Conservation (phyloP, 2,329 filamentous ascomycete genomes). For the Cadophora sp. region DNA sequence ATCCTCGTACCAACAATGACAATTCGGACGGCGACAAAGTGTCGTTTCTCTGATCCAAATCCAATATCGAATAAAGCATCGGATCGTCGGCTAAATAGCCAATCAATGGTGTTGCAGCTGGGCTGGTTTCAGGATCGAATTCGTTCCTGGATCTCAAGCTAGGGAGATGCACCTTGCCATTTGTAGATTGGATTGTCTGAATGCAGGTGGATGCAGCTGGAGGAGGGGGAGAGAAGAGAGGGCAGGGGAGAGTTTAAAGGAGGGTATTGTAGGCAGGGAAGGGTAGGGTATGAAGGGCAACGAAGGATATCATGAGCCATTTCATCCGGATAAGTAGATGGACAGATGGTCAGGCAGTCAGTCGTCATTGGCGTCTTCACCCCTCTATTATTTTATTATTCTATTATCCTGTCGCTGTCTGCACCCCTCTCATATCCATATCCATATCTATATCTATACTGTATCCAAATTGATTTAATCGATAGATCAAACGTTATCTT, state of each 20-base stretch:
- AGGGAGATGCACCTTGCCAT: constrained; percentile 2
- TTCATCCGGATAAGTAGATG: not conserved
- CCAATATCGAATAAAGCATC: too few relatives aligned
- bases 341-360: too few relatives aligned
- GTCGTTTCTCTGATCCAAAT: too few relatives aligned
- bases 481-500: not conserved
- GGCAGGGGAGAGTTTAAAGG: not conserved
- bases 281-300: not conserved
- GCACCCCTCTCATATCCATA: not conserved
- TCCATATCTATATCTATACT: not conserved
- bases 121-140: constrained; percentile 20
- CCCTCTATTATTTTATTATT: constrained; percentile 5
- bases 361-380: constrained; percentile 13
- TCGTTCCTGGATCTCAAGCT: constrained; percentile 26
- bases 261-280: not conserved
- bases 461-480: not conserved
- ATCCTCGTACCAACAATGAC: too few relatives aligned
- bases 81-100: constrained; percentile 15
- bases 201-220: not conserved
- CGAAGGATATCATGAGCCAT: constrained; percentile 11
- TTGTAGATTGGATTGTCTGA: constrained; percentile 12
- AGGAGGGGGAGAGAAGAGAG: not conserved
- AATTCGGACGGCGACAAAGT: too few relatives aligned
- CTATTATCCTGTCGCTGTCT: not conserved
- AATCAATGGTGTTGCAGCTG: not conserved